Conservation (phyloP, 495 filamentous ascomycete genomes). For the Penicillium malachiteum region DNA sequence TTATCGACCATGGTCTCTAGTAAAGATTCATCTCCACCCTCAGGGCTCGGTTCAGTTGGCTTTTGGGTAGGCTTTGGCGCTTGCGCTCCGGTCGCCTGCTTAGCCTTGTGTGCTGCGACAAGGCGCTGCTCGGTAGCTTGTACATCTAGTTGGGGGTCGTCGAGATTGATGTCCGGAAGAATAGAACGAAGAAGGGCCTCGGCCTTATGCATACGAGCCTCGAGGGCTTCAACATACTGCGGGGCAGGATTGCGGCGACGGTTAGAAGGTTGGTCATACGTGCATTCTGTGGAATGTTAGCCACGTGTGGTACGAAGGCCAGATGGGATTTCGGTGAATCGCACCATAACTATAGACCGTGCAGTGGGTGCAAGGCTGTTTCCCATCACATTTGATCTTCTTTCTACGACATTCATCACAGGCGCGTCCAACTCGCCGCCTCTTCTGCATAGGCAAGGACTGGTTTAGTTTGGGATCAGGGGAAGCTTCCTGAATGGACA, state of each 20-base stretch:
- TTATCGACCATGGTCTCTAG: constrained; percentile 94
- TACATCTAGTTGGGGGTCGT: constrained; percentile 76
- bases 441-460: constrained; percentile 72
- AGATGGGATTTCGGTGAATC: constrained; percentile 23
- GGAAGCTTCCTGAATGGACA: constrained; percentile 23
- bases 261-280: constrained; percentile 97
- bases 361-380: constrained; percentile 97
- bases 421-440: constrained; percentile 82
- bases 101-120: constrained; percentile 26
- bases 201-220: constrained; percentile 78
- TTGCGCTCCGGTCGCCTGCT: constrained; percentile 13
- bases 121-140: constrained; percentile 55
- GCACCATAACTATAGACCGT: constrained; percentile 97
- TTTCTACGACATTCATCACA: constrained; percentile 97
- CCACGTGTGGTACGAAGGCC: constrained; percentile 13
- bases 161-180: constrained; percentile 82
- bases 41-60: constrained; percentile 10
- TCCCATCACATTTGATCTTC: constrained; percentile 98
- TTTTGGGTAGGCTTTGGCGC: neutral
- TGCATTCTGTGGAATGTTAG: constrained; percentile 71
- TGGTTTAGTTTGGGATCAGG: constrained; percentile 31
- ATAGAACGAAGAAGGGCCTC: constrained; percentile 75
- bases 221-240: constrained; percentile 90
- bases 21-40: constrained; percentile 65
- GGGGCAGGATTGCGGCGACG: constrained; percentile 91